Evolutionary conservation across 805 yeast genomes (phyloP).

Genomic region (Saccharomycopsis malanga): DNA sequence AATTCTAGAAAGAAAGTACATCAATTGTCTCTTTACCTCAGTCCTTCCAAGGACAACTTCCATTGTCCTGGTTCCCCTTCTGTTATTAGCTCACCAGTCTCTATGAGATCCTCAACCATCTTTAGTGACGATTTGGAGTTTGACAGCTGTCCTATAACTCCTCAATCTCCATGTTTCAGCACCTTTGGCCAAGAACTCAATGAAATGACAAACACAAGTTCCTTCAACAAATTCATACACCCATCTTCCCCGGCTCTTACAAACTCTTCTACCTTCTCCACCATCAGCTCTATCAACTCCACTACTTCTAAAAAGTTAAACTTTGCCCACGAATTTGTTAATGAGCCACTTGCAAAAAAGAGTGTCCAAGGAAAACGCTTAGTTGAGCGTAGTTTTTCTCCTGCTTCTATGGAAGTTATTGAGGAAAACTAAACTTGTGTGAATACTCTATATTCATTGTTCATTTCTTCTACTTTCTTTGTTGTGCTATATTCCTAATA

Average conservation of each 20-base stretch:
- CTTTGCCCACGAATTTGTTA: slow-evolving; percentile 1
- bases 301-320: slow-evolving; percentile 5
- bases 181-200: background rate
- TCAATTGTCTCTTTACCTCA: slow-evolving; percentile 13
- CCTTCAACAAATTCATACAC: background rate
- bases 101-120: slow-evolving; percentile 9
- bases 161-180: slow-evolving; percentile 7
- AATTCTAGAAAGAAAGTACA: slow-evolving; percentile 15
- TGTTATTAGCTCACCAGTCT: slow-evolving; percentile 10
- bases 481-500: too few relatives aligned
- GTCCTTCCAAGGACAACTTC: slow-evolving; percentile 10
- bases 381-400: slow-evolving; percentile 2
- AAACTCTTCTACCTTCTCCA: slow-evolving; percentile 4
- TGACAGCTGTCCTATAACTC: background rate
- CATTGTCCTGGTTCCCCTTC: background rate
- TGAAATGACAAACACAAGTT: background rate
- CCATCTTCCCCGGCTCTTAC: background rate
- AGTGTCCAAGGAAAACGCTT: too few relatives aligned
- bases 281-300: background rate
- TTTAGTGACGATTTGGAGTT: slow-evolving; percentile 11
- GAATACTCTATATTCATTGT: background rate
- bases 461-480: too few relatives aligned
- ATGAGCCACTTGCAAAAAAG: too few relatives aligned
- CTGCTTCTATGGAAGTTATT: slow-evolving; percentile 14
- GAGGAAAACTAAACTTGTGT: background rate